Evolutionary conservation across 768 basidiomycete genomes (phyloP), one percentile per base, ranked within the genome.

Genomic region (Macrolepiota dolichaula): DNA sequence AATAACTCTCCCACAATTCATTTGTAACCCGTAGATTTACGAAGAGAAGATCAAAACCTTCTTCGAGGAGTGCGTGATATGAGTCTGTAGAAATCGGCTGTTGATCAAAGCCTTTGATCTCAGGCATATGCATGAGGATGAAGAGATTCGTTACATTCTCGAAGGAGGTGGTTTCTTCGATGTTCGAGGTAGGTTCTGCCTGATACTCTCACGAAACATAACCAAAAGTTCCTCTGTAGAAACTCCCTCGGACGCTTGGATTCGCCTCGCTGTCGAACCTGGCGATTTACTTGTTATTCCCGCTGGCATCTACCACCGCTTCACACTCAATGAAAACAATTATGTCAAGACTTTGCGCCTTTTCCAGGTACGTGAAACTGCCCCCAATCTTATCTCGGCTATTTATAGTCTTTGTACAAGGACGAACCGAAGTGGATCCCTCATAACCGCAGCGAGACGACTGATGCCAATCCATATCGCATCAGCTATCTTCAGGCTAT

Each of bases 91-190:
- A 24, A 12, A 27, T 27, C 47, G 13, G 22, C 58, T 27, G 7
- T 62, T 50, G 32, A 29, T 46, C 29, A 32, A 27, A 22, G 37
- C 49, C 19, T 50, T 56, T 53, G 4, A 38, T 19, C 12, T 62
- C 65, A 92, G 92, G 67, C 94, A 97, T 67, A 83, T 98, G 79
- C 96, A 97, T 67, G 94, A 97, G 72, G 95, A 97, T 67, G 95
- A 98, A 69, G 95, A 98, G 74, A 96, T 96, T 68, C 81, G 95
- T 7, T 98, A 92, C 67, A 85, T 96, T 66, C 80, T 94, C 42
- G 79, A 82, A 0, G 96, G 96, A n/a, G 86, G 84, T 38, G 95
- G 94, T 0, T 98, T 86, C 79, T 98, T 97, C 70, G 96, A 98
- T 66, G 84, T 98, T 42, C 83, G 94, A 61, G 92, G 92, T 92